phyloP scores from a whole-genome alignment of 2,329 filamentous ascomycete genomes.

The Diaporthe vaccinii region DNA sequence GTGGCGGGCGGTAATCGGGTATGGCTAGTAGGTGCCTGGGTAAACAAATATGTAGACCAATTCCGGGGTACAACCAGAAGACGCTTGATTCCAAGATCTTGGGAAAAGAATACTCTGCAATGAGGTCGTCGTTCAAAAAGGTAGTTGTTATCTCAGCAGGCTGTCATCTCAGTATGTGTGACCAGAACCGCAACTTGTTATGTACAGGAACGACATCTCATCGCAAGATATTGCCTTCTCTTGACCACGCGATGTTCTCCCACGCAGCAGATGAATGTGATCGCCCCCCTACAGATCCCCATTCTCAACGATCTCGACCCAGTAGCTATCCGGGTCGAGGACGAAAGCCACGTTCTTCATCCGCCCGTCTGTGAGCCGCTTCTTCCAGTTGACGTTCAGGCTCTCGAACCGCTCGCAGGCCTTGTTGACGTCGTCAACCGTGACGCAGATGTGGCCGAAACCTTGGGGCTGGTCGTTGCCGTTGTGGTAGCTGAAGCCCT shows the following conservation, averaged over 20 bases:
- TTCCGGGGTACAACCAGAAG: neutral
- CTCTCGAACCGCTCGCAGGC: conserved; percentile 90
- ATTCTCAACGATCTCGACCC: conserved; percentile 86
- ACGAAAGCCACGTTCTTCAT: conserved; percentile 97
- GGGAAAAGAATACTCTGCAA: neutral
- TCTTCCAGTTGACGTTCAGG: conserved; percentile 90
- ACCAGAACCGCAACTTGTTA: neutral
- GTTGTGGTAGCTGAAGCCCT: conserved; percentile 87
- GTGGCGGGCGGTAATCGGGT: too few species aligned
- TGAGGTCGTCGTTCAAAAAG: neutral
- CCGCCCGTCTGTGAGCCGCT: conserved; percentile 88
- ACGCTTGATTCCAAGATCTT: neutral
- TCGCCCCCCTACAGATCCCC: conserved; percentile 63
- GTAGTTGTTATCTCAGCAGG: neutral
- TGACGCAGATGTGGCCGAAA: conserved; percentile 91
- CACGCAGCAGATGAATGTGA: neutral
- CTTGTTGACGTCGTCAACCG: conserved; percentile 89
- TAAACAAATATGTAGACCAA: neutral
- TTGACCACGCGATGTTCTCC: neutral
- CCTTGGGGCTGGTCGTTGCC: conserved; percentile 93
- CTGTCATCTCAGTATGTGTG: neutral
- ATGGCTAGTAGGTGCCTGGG: neutral
- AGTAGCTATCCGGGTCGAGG: conserved; percentile 89
- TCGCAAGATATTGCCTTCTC: neutral
- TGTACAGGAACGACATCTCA: neutral